These are phyloP conservation scores for Camelina neglecta DNA, from an alignment of 345 rosid species.

Conservation along the genomic window DNA sequence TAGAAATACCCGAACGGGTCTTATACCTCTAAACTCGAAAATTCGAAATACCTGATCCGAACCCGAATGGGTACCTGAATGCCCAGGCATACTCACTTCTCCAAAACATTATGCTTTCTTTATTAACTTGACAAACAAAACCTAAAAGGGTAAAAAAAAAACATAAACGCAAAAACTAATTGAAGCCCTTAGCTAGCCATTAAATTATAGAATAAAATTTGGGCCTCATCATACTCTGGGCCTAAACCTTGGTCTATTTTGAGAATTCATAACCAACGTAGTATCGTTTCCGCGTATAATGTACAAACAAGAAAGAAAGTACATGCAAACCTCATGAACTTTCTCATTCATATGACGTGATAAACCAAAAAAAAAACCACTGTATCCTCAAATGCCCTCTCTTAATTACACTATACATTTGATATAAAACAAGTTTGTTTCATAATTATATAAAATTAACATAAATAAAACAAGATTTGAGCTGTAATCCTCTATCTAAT, in stretches of 20 bases:
- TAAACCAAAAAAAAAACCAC: conserved; percentile 11
- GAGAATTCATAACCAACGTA: background rate
- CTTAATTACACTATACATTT: conserved; percentile 23
- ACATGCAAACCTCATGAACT: conserved; percentile 39
- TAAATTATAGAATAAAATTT: background rate
- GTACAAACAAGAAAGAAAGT: conserved; percentile 26
- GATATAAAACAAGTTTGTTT: background rate
- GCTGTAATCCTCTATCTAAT: conserved; percentile 39
- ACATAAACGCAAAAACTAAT: background rate
- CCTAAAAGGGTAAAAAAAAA: no score
- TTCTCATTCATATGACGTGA: conserved; percentile 42
- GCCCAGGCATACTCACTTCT: no score
- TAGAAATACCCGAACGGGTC: no score
- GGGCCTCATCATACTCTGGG: conserved; percentile 28
- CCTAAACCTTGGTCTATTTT: conserved; percentile 4
- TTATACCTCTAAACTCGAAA: no score
- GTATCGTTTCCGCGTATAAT: background rate
- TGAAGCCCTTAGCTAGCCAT: background rate
- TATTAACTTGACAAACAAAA: no score
- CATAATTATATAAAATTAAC: background rate
- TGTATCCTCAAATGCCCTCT: background rate
- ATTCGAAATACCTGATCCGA: no score
- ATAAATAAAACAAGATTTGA: conserved; percentile 17
- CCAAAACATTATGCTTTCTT: no score
- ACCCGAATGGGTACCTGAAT: no score